Conservation (phyloP, 1,284 basidiomycete genomes). For the Melanopsichium pennsylvanicum region DNA sequence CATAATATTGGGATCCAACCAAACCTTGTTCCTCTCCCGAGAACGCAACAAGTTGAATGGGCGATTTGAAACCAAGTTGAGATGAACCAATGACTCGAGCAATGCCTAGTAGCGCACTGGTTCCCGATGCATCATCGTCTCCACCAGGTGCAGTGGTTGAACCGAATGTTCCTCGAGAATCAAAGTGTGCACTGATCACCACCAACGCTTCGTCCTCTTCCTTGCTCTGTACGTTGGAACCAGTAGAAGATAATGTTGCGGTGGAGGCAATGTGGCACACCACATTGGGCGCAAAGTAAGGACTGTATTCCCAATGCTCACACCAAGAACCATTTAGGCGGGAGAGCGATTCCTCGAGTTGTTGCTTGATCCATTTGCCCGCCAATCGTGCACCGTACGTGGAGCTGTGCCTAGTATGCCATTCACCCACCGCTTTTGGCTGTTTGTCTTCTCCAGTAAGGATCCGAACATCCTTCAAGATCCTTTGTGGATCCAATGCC, state of each 20-base stretch:
- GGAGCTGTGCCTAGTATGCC: slow-evolving; percentile 43
- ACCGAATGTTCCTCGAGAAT: slow-evolving; percentile 59
- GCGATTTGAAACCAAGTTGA: slow-evolving; percentile 29
- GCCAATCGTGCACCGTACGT: slow-evolving; percentile 42
- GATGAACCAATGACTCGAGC: slow-evolving; percentile 47
- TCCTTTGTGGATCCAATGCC: slow-evolving; percentile 12
- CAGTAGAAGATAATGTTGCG: no score
- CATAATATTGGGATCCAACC: slow-evolving; percentile 48
- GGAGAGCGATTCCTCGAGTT: slow-evolving; percentile 18
- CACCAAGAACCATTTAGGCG: slow-evolving; percentile 24
- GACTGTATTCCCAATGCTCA: slow-evolving; percentile 27
- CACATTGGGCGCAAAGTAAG: slow-evolving; percentile 47
- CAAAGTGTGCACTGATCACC: slow-evolving; percentile 62
- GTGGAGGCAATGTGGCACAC: slow-evolving; percentile 30
- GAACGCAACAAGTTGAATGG: slow-evolving; percentile 63
- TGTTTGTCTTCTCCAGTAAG: slow-evolving; percentile 41
- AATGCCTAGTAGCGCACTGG: slow-evolving; percentile 58
- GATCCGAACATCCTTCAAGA: slow-evolving; percentile 34
- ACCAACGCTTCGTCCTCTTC: slow-evolving; percentile 42
- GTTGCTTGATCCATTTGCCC: slow-evolving; percentile 39
- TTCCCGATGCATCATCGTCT: slow-evolving; percentile 56
- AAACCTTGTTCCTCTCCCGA: slow-evolving; percentile 66
- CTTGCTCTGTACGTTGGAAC: no score
- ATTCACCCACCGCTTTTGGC: slow-evolving; percentile 10
- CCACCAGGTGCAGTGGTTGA: slow-evolving; percentile 57